A percentile compares a stretch with the other conserved stretches of the same genome.
Conservation (phyloP, 1,284 basidiomycete genomes). For the Ustilago nuda region DNA sequence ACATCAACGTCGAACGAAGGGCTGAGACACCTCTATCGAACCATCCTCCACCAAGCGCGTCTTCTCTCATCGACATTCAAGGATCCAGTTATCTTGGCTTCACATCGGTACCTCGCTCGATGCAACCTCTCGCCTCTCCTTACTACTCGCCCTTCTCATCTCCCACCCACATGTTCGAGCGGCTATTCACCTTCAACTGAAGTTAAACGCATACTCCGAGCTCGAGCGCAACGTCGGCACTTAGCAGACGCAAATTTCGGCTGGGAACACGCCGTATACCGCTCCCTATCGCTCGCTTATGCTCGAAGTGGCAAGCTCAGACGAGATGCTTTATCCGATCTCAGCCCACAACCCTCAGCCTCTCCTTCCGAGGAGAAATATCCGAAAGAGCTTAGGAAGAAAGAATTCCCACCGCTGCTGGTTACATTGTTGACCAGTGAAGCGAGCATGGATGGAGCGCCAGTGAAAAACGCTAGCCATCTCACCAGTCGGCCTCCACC, state of each 20-base stretch:
- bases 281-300: constrained; percentile 36
- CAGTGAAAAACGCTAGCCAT: constrained; percentile 17
- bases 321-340: constrained; percentile 27
- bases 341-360: constrained; percentile 13
- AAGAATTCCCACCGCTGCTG: constrained; percentile 9
- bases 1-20: constrained; percentile 15
- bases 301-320: constrained; percentile 34
- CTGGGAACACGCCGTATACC: constrained; percentile 38
- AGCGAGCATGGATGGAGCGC: constrained; percentile 28
- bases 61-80: constrained; percentile 25
- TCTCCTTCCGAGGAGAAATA: background rate
- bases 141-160: background rate
- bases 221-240: constrained; percentile 34
- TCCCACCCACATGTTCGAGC: background rate
- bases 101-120: constrained; percentile 39
- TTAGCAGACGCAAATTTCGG: constrained; percentile 45
- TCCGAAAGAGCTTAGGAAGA: constrained; percentile 6
- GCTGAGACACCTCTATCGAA: constrained; percentile 41
- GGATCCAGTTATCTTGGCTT: constrained; percentile 29
- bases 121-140: constrained; percentile 42
- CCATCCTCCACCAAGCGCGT: constrained; percentile 35
- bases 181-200: constrained; percentile 7
- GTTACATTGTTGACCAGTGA: constrained; percentile 14
- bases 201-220: constrained; percentile 13
- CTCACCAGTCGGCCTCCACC: constrained; percentile 26